Base-by-base conservation (phyloP, 257 asterid genomes). In the Jaltomata sinuosa region DNA sequence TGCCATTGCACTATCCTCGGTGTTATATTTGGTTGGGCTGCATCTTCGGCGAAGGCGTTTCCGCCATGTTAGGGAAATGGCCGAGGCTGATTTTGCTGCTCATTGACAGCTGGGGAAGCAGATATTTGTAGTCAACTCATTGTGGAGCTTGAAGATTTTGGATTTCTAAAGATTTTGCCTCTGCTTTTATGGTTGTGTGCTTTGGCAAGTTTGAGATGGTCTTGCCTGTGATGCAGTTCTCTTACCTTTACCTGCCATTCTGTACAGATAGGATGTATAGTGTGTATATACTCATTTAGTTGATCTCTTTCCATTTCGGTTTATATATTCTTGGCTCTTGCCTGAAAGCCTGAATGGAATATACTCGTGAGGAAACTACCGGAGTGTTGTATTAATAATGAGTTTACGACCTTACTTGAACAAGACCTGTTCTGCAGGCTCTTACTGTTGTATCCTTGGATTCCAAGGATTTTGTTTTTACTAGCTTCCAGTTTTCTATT, bases 31-130 rank as follows among this genome's bases (percentile, higher is more conserved):
- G 42, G 89, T 81, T 32, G 93, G 95, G 68, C 83, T 90, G 79
- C 89, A 82, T 81, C 86, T 88, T 29, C 93, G 91, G 55, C 85
- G 92, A 81, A 90, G 90, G 86, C 96, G 94, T 21, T 74, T 85
- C 2, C 90, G 85, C 65, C 88, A 90, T 83, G 86, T 89, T 8
- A 88, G 97, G 86, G 90, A 87, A 84, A 85, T 91, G 87, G 91
- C 87, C 67, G 91, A 85, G n/a, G 40, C 52, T 49, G 82, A 77
- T 49, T 77, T 77, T 49, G 82, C 64, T 50, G 82, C 45, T 29
- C 57, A 29, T 49, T 77, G 64, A 77, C 64, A 49, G 82, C 27
- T 49, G 82, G n/a, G 49, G 82, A 77, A 49, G 62, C 62, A 49
- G 11, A 49, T 19, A 49, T 9, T 74, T 45, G 25, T 72, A 7